phyloP scores from a whole-genome alignment of 2,329 filamentous ascomycete genomes.

The Talaromyces sp. region DNA sequence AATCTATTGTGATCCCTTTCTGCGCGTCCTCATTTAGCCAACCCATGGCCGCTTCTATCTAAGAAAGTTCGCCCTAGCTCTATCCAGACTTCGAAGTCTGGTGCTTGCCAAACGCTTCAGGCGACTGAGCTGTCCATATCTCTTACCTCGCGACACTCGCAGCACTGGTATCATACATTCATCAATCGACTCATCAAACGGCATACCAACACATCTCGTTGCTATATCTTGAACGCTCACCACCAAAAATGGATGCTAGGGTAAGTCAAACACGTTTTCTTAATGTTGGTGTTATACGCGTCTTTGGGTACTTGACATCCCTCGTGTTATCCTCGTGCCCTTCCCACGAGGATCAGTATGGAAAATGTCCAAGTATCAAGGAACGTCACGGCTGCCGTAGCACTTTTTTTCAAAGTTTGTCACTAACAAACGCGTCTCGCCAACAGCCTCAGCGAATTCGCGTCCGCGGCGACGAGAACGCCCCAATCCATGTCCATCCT shows the following conservation, averaged over 20 bases:
- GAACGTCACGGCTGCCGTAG: background rate
- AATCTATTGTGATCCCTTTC: constrained; percentile 22
- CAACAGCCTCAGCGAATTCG: constrained; percentile 68
- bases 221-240: background rate
- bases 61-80: background rate
- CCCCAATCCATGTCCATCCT: constrained; percentile 47
- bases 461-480: constrained; percentile 69
- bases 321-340: background rate
- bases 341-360: background rate
- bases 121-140: constrained; percentile 5
- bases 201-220: constrained; percentile 5
- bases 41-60: constrained; percentile 16
- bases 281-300: constrained; percentile 16
- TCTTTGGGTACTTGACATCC: background rate
- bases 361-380: constrained; percentile 17
- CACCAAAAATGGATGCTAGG: constrained; percentile 48
- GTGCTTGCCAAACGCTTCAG: constrained; percentile 8
- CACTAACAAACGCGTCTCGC: constrained; percentile 9
- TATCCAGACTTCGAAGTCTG: constrained; percentile 4
- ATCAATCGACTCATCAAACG: constrained; percentile 16
- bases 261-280: constrained; percentile 35
- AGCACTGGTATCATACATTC: constrained; percentile 1
- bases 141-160: background rate
- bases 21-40: constrained; percentile 13
- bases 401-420: constrained; percentile 19